Percentiles rank a stretch among this genome's conserved stretches.
Conservation (phyloP, 1,284 basidiomycete genomes). For the Porodaedalea pini region DNA sequence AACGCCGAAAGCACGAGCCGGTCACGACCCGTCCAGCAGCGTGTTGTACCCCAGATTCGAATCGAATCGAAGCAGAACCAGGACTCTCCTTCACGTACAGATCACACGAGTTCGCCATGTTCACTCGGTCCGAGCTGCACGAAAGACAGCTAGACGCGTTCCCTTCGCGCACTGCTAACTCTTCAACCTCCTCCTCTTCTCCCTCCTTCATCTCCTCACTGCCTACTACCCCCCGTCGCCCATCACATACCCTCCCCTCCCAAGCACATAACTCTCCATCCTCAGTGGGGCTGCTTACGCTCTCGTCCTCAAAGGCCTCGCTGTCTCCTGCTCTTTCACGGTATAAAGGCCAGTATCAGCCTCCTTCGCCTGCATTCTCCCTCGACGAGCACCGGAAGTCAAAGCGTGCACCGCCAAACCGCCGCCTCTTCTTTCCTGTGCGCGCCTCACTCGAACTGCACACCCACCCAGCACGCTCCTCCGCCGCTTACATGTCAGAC, state of each 20-base stretch:
- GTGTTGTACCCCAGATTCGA: conserved; percentile 11
- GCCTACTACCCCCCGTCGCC: conserved; percentile 5
- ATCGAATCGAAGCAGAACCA: conserved; percentile 2
- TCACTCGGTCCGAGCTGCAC: conserved; percentile 4
- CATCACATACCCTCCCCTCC: background rate
- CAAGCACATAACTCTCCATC: background rate
- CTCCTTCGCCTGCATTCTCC: conserved; percentile 4
- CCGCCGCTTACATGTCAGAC: background rate
- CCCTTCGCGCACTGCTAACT: conserved; percentile 39
- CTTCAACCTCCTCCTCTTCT: conserved; percentile 7
- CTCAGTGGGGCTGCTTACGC: conserved; percentile 11
- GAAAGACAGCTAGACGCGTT: conserved; percentile 84
- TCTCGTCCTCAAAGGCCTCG: conserved; percentile 13
- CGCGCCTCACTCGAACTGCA: conserved; percentile 13
- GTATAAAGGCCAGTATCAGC: background rate
- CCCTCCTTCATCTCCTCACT: conserved; percentile 10
- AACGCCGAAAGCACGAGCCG: background rate
- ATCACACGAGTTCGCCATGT: conserved; percentile 9
- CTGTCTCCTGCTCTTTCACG: conserved; percentile 2
- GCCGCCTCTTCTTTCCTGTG: conserved; percentile 10
- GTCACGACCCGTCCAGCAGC: conserved; percentile 2
- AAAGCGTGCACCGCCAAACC: conserved; percentile 9
- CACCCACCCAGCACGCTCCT: conserved; percentile 6
- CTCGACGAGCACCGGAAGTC: background rate
- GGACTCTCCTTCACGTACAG: background rate